Base-by-base conservation (phyloP, 129 eudicot genomes). In the Apium graveolens region DNA sequence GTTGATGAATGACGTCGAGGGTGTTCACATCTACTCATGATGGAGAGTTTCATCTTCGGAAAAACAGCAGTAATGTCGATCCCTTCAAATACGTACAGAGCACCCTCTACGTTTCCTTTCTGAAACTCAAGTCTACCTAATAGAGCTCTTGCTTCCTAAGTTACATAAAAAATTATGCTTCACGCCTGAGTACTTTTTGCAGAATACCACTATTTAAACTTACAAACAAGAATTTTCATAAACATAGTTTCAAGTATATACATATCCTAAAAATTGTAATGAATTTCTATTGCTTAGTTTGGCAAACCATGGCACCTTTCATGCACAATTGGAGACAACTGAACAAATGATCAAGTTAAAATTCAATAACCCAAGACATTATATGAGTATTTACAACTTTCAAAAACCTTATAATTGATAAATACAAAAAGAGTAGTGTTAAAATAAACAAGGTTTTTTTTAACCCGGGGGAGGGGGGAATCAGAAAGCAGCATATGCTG, bases 51-150 rank as follows among this genome's bases (percentile, higher is more conserved):
- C 17, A 93, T 89, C 81, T 90, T 93, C 5, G 96, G 95, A 72
- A 65, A 78, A 70, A 93, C 83, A 7, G 97, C 97, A 63, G 90
- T 85, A 82, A 93, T 80, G 83, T 93, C 96, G 1, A 93, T 93
- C 66, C 98, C 98, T 82, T 93, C 96, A 57, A 93, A 93, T 44
- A 93, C 98, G 55, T 86, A 91, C 84, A 91, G 94, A 39, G 98
- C 98, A 57, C 87, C 97, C 81, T 91, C 98, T 1, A 89, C 72
- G 74, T 91, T 93, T 62, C 98, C 98, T 80, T 93, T 93, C 63
- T 93, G 98, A 83, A 86, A 93, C 90, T 93, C 98, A 27, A 93
- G 88, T 63, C 98, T 86, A 70, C 98, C 98, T 78, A 93, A 82
- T 63, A 93, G 83, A 3, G 98, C 96, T 88, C 98, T 85, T 42